Conservation (phyloP, 257 asterid genomes). For the Linderniella brevidens region DNA sequence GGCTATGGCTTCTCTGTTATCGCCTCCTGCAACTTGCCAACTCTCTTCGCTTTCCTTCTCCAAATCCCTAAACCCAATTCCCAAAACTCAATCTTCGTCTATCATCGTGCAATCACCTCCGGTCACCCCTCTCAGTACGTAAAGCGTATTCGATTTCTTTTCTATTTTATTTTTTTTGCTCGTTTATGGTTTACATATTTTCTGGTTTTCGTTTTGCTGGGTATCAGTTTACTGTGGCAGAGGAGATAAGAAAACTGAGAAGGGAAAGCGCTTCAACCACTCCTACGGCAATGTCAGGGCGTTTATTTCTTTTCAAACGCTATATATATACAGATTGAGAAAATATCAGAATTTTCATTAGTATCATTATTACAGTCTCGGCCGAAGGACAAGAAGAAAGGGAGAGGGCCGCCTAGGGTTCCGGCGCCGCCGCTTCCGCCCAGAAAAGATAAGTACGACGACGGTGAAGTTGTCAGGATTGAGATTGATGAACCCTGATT, state of each 20-base stretch:
- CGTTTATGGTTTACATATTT: not conserved
- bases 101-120: conserved; percentile 12
- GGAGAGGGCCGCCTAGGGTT: conserved; percentile 97
- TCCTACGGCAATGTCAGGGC: conserved; percentile 80
- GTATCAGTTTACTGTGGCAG: conserved; percentile 93
- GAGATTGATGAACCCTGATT: conserved; percentile 48
- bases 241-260: conserved; percentile 90
- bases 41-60: conserved; percentile 32
- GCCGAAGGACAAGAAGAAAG: conserved; percentile 73
- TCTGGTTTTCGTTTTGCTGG: conserved; percentile 11
- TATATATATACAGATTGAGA: not conserved
- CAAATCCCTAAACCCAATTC: conserved; percentile 25
- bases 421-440: conserved; percentile 80
- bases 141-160: not conserved
- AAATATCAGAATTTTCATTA: not conserved
- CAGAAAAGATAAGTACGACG: conserved; percentile 75
- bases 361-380: conserved; percentile 37
- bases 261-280: conserved; percentile 90
- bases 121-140: conserved; percentile 47
- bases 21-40: conserved; percentile 7
- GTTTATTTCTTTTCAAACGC: not conserved
- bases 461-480: conserved; percentile 57
- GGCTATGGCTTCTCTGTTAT: conserved; percentile 61
- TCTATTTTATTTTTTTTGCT: not conserved
- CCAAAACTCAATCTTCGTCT: conserved; percentile 6